phyloP scores from a whole-genome alignment of 441 rosid genomes.

The Raphanus hybrid region DNA sequence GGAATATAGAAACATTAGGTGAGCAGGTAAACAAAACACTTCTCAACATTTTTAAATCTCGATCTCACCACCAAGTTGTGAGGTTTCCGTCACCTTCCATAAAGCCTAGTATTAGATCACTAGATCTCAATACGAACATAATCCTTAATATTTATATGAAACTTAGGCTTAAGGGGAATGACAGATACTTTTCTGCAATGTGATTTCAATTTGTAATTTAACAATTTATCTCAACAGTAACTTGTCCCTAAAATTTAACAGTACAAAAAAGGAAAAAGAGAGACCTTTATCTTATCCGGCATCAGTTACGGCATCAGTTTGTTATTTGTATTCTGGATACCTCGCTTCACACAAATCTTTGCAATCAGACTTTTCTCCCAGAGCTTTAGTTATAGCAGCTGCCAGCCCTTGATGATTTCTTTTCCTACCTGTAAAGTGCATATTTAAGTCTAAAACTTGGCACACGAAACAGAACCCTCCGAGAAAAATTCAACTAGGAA shows the following conservation, averaged over 20 bases:
- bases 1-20: neutral
- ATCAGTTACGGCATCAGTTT: conserved; percentile 43
- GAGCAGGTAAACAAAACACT: neutral
- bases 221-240: neutral
- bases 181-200: conserved; percentile 5
- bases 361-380: no score
- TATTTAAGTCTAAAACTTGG: no score
- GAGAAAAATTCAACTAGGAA: no score
- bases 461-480: no score
- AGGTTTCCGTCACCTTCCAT: neutral
- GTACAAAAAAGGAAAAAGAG: conserved; percentile 21
- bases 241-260: conserved; percentile 2
- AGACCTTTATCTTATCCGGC: conserved; percentile 87
- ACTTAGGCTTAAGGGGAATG: neutral
- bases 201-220: conserved; percentile 17
- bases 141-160: neutral
- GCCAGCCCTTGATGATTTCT: no score
- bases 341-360: conserved; percentile 93
- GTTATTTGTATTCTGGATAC: conserved; percentile 77
- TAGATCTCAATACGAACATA: neutral
- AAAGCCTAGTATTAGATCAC: neutral
- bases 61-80: neutral
- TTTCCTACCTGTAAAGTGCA: no score
- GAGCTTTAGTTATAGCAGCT: no score
- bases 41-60: neutral